Conservation (phyloP, 2,329 filamentous ascomycete species). For the Purpureocillium takamizusanense region DNA sequence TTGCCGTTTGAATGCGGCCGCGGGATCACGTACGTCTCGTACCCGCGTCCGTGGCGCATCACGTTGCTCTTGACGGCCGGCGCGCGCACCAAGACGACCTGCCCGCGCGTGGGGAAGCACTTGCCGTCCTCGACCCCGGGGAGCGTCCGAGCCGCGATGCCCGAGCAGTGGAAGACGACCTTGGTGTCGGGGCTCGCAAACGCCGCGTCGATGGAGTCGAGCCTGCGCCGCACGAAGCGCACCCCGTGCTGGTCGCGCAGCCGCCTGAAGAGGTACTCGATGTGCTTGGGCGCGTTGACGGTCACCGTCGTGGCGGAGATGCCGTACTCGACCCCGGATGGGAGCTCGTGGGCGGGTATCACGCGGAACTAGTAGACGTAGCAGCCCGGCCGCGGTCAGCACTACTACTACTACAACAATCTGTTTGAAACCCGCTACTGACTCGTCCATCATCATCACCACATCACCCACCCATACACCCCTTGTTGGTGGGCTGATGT, state of each 20-base stretch:
- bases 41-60: slow-evolving; percentile 28
- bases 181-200: slow-evolving; percentile 16
- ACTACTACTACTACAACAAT: too few species aligned
- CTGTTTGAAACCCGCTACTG: too few species aligned
- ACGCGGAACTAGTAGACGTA: too few species aligned
- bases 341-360: slow-evolving; percentile 15
- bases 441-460: too few species aligned
- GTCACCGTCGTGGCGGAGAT: slow-evolving; percentile 26
- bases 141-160: slow-evolving; percentile 22
- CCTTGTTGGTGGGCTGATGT: too few species aligned
- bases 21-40: slow-evolving; percentile 31
- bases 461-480: too few species aligned
- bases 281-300: slow-evolving; percentile 27
- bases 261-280: slow-evolving; percentile 18
- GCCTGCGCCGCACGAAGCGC: slow-evolving; percentile 18
- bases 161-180: slow-evolving; percentile 25
- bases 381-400: slow-evolving; percentile 11
- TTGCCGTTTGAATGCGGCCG: slow-evolving; percentile 24
- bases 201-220: slow-evolving; percentile 16
- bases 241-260: slow-evolving; percentile 20
- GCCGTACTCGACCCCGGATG: slow-evolving; percentile 22
- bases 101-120: slow-evolving; percentile 31
- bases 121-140: slow-evolving; percentile 25
- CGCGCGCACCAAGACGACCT: slow-evolving; percentile 25
- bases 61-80: slow-evolving; percentile 22